Conservation (phyloP, 164 flowering plant species). For the Chimonanthus salicifolius region DNA sequence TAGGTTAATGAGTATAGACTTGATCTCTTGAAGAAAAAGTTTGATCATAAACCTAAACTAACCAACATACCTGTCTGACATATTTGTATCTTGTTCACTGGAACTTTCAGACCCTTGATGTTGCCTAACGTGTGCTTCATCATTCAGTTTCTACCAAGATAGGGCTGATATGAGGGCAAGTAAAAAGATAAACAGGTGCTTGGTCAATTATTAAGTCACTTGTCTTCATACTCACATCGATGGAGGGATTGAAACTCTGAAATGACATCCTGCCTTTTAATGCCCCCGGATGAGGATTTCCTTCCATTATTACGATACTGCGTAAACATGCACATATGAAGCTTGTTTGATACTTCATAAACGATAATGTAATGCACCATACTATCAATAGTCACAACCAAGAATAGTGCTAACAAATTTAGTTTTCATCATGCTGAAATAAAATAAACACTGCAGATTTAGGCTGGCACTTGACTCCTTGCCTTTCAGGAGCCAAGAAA, state of each 20-base stretch:
- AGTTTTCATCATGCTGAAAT: neutral
- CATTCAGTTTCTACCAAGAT: conserved; percentile 70
- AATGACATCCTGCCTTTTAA: conserved; percentile 85
- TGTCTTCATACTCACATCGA: conserved; percentile 76
- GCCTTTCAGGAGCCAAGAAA: neutral
- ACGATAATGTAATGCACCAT: neutral
- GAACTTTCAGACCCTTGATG: conserved; percentile 36
- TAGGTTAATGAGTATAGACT: neutral
- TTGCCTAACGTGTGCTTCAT: conserved; percentile 32
- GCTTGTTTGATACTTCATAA: too few species aligned
- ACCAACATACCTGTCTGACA: conserved; percentile 34
- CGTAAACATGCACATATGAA: neutral
- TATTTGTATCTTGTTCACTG: conserved; percentile 22
- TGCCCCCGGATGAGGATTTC: conserved; percentile 82
- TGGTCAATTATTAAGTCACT: conserved; percentile 11
- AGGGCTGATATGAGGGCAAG: conserved; percentile 26
- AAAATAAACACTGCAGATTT: too few species aligned
- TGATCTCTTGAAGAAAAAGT: neutral
- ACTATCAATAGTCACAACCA: neutral
- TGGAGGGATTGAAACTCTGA: conserved; percentile 75
- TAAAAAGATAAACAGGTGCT: conserved; percentile 12
- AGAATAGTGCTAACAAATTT: neutral
- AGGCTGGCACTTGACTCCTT: neutral
- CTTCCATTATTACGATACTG: conserved; percentile 85
- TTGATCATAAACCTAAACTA: neutral